phyloP scores from a whole-genome alignment of 177 flowering plant species.

The Tripterygium wilfordii region DNA sequence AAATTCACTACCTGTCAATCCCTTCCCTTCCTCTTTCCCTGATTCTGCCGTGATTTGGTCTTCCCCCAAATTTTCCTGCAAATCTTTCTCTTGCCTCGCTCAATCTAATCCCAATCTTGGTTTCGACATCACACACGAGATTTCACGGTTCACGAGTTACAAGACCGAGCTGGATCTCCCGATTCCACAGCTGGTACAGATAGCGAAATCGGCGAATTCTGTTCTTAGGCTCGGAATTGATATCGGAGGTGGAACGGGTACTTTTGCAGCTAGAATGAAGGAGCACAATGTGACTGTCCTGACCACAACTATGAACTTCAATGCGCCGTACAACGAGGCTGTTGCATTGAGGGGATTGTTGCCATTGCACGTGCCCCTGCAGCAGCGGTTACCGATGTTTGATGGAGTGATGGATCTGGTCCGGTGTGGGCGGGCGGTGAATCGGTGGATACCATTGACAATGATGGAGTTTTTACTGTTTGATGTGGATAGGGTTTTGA shows the following conservation, averaged over 20 bases:
- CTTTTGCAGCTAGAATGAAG: conserved; percentile 85
- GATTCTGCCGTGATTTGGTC: conserved; percentile 51
- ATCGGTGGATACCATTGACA: conserved; percentile 81
- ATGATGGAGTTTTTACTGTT: conserved; percentile 74
- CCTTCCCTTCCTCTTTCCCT: conserved; percentile 46
- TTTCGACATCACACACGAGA: conserved; percentile 41
- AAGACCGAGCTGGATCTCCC: conserved; percentile 68
- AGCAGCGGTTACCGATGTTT: conserved; percentile 87
- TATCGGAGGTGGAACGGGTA: conserved; percentile 84
- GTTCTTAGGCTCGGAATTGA: conserved; percentile 73
- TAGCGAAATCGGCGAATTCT: conserved; percentile 32
- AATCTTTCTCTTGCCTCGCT: conserved; percentile 46
- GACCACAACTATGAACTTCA: conserved; percentile 83
- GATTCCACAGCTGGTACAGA: conserved; percentile 50
- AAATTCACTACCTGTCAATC: conserved; percentile 25
- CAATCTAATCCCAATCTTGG: conserved; percentile 40
- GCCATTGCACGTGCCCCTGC: conserved; percentile 81
- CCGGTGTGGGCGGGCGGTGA: conserved; percentile 77
- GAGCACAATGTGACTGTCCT: conserved; percentile 61
- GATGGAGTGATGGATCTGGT: conserved; percentile 85
- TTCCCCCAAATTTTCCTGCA: conserved; percentile 44
- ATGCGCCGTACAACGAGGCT: conserved; percentile 70
- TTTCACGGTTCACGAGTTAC: conserved; percentile 28
- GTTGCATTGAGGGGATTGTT: conserved; percentile 71
- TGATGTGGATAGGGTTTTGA: conserved; percentile 85